Evolutionary conservation across 805 yeast species (phyloP).

Genomic region (Wickerhamiella cacticola): DNA sequence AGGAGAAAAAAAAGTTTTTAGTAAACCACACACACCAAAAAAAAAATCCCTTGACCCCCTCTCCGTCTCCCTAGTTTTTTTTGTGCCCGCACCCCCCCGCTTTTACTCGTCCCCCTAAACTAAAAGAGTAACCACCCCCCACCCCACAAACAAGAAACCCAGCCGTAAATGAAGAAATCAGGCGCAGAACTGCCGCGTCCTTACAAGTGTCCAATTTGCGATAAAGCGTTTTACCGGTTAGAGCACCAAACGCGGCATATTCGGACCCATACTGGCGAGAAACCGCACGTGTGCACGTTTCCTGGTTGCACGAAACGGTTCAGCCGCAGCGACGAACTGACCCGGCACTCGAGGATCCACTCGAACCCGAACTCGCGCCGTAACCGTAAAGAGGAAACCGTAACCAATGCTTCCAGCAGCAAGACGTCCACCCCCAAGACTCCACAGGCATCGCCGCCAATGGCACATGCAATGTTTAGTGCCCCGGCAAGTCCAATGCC

Average conservation of each 20-base stretch:
- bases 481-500: conserved; percentile 9
- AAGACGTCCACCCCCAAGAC: neutral
- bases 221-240: conserved; percentile 72
- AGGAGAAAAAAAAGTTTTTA: neutral
- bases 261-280: conserved; percentile 86
- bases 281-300: conserved; percentile 73
- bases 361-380: conserved; percentile 31
- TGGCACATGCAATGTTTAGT: conserved; percentile 8
- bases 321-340: conserved; percentile 71
- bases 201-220: conserved; percentile 73
- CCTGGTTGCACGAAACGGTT: conserved; percentile 77
- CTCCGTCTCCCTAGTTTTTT: neutral
- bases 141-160: too few relatives aligned
- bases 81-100: neutral
- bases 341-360: conserved; percentile 76
- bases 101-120: neutral
- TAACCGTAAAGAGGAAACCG: conserved; percentile 14
- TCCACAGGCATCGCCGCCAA: conserved; percentile 8
- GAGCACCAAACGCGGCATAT: conserved; percentile 90
- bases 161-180: conserved; percentile 4
- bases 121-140: neutral
- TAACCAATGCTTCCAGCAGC: neutral
- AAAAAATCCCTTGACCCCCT: neutral
- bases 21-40: neutral
- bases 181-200: conserved; percentile 42